These are phyloP conservation scores for Acrocalymma vagum DNA, from an alignment of 2,329 filamentous ascomycete genomes.

Conservation along the genomic window DNA sequence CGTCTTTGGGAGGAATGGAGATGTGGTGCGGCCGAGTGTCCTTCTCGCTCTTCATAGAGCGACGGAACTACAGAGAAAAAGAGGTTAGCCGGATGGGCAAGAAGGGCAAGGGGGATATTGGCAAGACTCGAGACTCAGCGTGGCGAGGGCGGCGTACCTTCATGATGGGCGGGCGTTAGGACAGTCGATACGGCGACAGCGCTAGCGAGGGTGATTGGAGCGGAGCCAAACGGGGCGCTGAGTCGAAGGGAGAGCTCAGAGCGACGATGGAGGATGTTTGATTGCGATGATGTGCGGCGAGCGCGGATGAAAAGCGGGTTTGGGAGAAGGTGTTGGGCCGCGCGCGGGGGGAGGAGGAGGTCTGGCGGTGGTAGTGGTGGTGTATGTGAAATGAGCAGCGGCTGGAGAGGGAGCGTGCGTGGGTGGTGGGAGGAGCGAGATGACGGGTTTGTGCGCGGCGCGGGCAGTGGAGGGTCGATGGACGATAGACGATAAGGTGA, in stretches of 20 bases:
- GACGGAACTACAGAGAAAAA: constrained; percentile 64
- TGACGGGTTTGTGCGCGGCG: neutral
- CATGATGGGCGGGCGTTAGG: constrained; percentile 22
- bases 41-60: constrained; percentile 92
- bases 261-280: constrained; percentile 15
- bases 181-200: constrained; percentile 11
- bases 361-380: constrained; percentile 7
- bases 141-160: constrained; percentile 35
- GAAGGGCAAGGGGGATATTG: no score
- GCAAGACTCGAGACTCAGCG: no score
- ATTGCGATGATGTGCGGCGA: constrained; percentile 17
- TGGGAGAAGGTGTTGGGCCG: constrained; percentile 23
- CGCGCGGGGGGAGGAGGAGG: constrained; percentile 15
- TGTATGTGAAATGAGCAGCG: constrained; percentile 21
- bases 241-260: no score
- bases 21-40: constrained; percentile 75
- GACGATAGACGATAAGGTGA: neutral
- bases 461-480: neutral
- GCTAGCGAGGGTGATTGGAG: constrained; percentile 4
- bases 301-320: constrained; percentile 29
- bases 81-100: constrained; percentile 12
- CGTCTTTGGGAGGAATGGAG: constrained; percentile 83
- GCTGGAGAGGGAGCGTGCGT: constrained; percentile 16
- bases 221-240: no score
- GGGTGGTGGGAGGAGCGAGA: constrained; percentile 13